Evolutionary conservation across 163 green algal species (phyloP), one percentile per base, ranked within the genome.

Genomic region (Smithsoniella earleae): DNA sequence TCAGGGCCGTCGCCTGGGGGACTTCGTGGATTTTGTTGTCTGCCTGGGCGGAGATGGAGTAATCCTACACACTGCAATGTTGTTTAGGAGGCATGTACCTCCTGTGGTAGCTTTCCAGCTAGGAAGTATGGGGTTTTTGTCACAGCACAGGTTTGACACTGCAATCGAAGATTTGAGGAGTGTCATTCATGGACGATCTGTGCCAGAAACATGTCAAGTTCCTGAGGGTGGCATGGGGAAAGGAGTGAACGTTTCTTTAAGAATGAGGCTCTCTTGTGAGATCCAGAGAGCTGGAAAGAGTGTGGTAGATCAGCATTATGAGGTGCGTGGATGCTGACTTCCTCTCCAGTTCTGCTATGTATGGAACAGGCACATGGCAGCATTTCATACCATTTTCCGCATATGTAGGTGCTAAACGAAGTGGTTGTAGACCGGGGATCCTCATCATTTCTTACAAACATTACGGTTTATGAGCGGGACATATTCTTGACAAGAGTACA

Each of bases 21-120:
- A 89, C 46, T 81, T 77, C 62, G 85, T 98, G 1, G 93, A 98
- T 81, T 96, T 98, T 79, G 85, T 98, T 25, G 85, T 95, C 25
- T 96, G 91, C 75, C 80, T 98, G 49, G 93, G 94, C 16, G 94
- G 94, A 0, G 94, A 99, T 63, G 94, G 94, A 2, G 88, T 96
- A 5, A 88, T 98, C 45, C 84, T 99, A 38, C 91, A 98, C 78
- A 89, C 92, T 0, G 87, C 82, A 34, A 84, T 79, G 45, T 79
- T 98, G 10, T 97, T 98, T 80, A 81, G 82, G 13, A 40, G 77
- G 18, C 80, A 80, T 63, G 90, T 96, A 25, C 90, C 90, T 3
- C 91, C 91, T 6, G 83, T 92, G 34, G 87, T 96, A 43, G 82
- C 79, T 66, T 96, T 97, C 81, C 90, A 95, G 81, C 78, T 96